Percentiles rank a stretch among this genome's conserved stretches.
Evolutionary conservation across 768 basidiomycete species (phyloP).

Genomic region (Boletus bicolor): DNA sequence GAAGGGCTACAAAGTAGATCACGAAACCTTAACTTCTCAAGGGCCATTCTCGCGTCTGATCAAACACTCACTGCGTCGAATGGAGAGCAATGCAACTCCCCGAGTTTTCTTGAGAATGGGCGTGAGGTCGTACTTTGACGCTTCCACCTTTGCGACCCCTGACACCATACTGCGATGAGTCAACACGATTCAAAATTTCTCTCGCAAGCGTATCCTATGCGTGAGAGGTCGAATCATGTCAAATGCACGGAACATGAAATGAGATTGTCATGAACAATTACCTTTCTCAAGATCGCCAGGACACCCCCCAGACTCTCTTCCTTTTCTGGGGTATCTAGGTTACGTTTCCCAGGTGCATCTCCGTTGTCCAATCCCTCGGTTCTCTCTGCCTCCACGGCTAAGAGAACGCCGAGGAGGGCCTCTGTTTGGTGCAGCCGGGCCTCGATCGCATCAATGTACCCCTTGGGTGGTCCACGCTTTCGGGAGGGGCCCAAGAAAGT

Average conservation of each 20-base stretch:
- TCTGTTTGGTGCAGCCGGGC: conserved; percentile 88
- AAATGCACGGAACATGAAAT: background rate
- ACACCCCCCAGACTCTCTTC: conserved; percentile 31
- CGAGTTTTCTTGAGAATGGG: conserved; percentile 18
- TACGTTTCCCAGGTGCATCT: conserved; percentile 31
- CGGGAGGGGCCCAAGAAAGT: conserved; percentile 78
- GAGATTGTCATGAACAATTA: conserved; percentile 19
- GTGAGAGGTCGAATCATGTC: conserved; percentile 3
- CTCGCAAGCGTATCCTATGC: conserved; percentile 70
- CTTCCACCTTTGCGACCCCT: conserved; percentile 57
- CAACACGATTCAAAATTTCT: conserved; percentile 81
- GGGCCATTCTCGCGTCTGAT: background rate
- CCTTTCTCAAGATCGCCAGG: conserved; percentile 51
- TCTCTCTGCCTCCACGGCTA: conserved; percentile 42
- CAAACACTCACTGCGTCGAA: conserved; percentile 57
- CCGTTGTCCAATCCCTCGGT: conserved; percentile 24
- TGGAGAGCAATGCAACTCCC: conserved; percentile 39
- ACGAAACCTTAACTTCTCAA: conserved; percentile 1
- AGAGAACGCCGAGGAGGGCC: conserved; percentile 79
- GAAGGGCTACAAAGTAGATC: conserved; percentile 52
- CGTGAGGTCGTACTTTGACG: conserved; percentile 26
- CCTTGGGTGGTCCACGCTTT: conserved; percentile 87
- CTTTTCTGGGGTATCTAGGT: conserved; percentile 4
- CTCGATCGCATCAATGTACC: conserved; percentile 94
- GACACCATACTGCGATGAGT: conserved; percentile 74